Conservation (phyloP, 2,329 filamentous ascomycete species). For the Trichoderma semiorbis region DNA sequence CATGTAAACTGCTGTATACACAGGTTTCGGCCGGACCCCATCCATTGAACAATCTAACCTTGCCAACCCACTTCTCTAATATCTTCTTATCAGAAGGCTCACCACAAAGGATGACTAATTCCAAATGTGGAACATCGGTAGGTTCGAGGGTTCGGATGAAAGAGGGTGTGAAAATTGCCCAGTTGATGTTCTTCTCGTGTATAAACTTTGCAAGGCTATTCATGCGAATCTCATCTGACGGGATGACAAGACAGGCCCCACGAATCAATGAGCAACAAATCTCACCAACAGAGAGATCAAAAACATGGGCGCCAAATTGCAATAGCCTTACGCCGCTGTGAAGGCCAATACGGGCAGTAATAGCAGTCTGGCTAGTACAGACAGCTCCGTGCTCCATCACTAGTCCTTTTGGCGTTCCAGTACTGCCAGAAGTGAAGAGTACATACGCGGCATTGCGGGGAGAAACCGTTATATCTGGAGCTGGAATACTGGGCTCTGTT, state of each 20-base stretch:
- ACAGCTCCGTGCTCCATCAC: constrained; percentile 40
- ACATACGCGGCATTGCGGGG: neutral
- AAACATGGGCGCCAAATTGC: neutral
- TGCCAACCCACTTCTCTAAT: constrained; percentile 15
- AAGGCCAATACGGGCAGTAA: neutral
- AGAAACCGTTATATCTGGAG: constrained; percentile 19
- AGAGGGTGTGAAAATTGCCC: constrained; percentile 12
- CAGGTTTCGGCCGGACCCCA: constrained; percentile 22
- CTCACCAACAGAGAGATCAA: constrained; percentile 16
- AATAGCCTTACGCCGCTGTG: neutral
- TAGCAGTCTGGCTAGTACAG: constrained; percentile 28
- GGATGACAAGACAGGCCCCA: constrained; percentile 4
- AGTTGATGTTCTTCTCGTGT: neutral
- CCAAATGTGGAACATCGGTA: constrained; percentile 1
- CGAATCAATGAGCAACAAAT: neutral
- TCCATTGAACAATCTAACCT: constrained; percentile 19
- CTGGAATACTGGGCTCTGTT: constrained; percentile 18
- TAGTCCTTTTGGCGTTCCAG: constrained; percentile 23
- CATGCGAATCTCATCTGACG: constrained; percentile 4
- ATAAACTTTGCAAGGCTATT: constrained; percentile 11
- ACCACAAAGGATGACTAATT: constrained; percentile 9
- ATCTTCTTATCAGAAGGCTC: constrained; percentile 13
- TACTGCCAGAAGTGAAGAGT: constrained; percentile 19
- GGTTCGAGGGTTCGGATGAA: neutral
- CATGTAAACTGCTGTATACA: constrained; percentile 8